Conservation (phyloP, 352 stramenopile species). For the Pythium angustatum region DNA sequence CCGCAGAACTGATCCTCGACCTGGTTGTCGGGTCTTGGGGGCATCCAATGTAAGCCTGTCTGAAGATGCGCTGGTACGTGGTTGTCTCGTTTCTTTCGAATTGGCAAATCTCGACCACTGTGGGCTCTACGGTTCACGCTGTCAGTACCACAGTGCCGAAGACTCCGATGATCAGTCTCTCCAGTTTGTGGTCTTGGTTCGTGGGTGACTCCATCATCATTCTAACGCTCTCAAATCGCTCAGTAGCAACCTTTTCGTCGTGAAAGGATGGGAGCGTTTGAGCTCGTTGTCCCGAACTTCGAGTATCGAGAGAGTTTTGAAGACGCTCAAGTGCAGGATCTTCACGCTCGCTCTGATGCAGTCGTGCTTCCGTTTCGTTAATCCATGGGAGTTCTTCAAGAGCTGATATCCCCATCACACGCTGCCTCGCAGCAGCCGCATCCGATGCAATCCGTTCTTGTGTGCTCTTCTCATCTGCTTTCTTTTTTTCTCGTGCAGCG, state of each 20-base stretch:
- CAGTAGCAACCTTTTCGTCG: slow-evolving; percentile 1
- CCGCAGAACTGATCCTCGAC: background rate
- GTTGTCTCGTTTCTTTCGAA: background rate
- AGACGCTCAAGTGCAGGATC: slow-evolving; percentile 6
- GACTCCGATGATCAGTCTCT: background rate
- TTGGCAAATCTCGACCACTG: too few species aligned
- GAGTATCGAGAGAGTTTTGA: background rate
- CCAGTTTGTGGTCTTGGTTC: background rate
- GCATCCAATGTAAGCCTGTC: too few species aligned
- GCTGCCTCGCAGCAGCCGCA: slow-evolving; percentile 36
- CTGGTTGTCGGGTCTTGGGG: background rate
- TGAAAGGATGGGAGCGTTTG: slow-evolving; percentile 8
- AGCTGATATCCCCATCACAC: slow-evolving; percentile 56
- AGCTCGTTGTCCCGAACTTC: background rate
- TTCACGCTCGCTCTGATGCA: slow-evolving; percentile 7
- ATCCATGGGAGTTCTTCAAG: slow-evolving; percentile 50
- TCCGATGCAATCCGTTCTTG: slow-evolving; percentile 33
- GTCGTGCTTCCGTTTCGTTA: slow-evolving; percentile 24
- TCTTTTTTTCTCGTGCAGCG: slow-evolving; percentile 10
- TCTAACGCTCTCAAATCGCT: slow-evolving; percentile 19
- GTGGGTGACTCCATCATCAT: slow-evolving; percentile 18
- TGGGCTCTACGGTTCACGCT: too few species aligned
- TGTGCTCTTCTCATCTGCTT: slow-evolving; percentile 30
- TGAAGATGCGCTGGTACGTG: too few species aligned
- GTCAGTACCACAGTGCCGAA: background rate